These are phyloP conservation scores for Calonectria leucothoes DNA, from an alignment of 2,329 filamentous ascomycete species.

Conservation along the genomic window DNA sequence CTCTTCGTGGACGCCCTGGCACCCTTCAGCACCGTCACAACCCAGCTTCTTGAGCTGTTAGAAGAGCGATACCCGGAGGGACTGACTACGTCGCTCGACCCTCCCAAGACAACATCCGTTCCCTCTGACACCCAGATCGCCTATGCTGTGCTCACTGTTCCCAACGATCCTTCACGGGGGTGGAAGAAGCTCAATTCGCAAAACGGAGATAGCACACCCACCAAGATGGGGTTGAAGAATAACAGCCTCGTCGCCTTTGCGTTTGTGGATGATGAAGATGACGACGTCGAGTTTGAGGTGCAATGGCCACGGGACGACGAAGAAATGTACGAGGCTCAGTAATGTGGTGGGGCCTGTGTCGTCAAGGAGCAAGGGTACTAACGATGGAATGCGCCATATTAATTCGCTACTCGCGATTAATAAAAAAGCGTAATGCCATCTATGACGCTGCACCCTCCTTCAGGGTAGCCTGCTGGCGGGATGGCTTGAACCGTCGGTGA, in stretches of 20 bases:
- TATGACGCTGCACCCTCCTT: background rate
- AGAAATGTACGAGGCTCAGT: constrained; percentile 43
- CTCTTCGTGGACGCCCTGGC: constrained; percentile 71
- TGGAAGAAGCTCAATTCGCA: constrained; percentile 60
- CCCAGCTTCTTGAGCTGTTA: constrained; percentile 69
- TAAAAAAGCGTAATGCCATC: background rate
- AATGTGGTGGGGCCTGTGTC: background rate
- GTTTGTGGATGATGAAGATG: constrained; percentile 53
- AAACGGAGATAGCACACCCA: constrained; percentile 51
- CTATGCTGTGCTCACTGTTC: constrained; percentile 59
- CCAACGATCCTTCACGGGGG: constrained; percentile 58
- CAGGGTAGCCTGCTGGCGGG: background rate
- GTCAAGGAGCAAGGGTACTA: too few species aligned
- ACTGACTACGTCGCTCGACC: constrained; percentile 52
- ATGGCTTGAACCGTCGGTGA: background rate
- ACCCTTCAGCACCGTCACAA: constrained; percentile 67
- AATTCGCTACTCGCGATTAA: background rate
- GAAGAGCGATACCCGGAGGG: constrained; percentile 67
- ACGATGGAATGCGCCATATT: background rate
- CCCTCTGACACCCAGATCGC: constrained; percentile 56
- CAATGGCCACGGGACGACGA: constrained; percentile 59
- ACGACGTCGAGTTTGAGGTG: constrained; percentile 57
- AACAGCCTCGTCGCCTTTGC: constrained; percentile 63
- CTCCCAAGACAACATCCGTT: constrained; percentile 51
- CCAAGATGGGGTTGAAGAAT: constrained; percentile 57